Evolutionary conservation across 176 grass and related monocot genomes (phyloP).

Genomic region (Eremochloa ophiuroides): DNA sequence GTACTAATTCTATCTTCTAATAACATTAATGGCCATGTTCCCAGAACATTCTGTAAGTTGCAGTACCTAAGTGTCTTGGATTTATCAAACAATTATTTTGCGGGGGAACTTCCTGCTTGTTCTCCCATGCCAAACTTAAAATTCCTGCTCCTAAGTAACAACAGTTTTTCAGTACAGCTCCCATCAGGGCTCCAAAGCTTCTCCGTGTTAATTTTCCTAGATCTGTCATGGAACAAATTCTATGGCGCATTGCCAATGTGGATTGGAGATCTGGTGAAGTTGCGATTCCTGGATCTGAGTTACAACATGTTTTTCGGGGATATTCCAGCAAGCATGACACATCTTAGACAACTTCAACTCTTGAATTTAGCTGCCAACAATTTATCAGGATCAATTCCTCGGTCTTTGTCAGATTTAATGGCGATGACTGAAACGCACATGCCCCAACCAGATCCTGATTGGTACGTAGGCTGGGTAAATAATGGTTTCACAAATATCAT

Average conservation of each 20-base stretch:
- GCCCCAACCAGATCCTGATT: background rate
- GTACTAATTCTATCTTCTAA: background rate
- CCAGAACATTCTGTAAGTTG: background rate
- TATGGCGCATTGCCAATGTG: background rate
- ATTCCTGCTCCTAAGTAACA: background rate
- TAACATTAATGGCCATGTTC: background rate
- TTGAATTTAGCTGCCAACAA: background rate
- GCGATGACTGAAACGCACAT: background rate
- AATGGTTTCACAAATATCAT: background rate
- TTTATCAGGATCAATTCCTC: background rate
- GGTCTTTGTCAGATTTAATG: background rate
- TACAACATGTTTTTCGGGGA: background rate
- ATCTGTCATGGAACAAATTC: constrained; percentile 1
- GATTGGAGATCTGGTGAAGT: background rate
- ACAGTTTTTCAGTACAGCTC: background rate
- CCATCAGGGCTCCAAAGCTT: background rate
- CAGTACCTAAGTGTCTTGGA: background rate
- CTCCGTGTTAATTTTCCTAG: background rate
- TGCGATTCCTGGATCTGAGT: background rate
- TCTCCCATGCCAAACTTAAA: background rate
- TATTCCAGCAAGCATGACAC: background rate
- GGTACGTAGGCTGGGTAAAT: background rate
- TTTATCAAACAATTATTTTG: background rate
- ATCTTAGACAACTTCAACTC: background rate
- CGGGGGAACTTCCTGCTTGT: background rate